Base-by-base conservation (phyloP, 2,329 filamentous ascomycete species). In the Metarhizium brunneum region DNA sequence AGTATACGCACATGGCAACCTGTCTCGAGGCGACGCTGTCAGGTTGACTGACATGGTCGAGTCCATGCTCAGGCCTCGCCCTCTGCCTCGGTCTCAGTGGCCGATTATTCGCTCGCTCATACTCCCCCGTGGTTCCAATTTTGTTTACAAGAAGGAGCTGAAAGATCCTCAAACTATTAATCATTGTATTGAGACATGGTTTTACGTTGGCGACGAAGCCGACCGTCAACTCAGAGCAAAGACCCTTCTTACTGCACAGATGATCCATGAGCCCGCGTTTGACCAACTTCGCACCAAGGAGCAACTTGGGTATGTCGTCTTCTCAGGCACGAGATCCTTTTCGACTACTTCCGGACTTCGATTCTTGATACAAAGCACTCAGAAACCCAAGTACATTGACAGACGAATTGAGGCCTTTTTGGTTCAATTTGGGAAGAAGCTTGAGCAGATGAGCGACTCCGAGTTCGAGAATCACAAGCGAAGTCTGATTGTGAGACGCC, bases 231-330 rank as follows among this genome's bases (percentile, higher is more conserved):
- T 88, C 13, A 83, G 90, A 18, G 88, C 92, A 14, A 91, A 88
- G 69, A 80, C 89, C 0, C 77, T 95, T 47, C 78, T 99, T 6
- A 80, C 96, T 47, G 87, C 90, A 30, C 94, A 97, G 71, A 88
- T 99, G 73, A 85, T 90, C 0, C 88, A 95, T 56, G 94, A 99
- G 73, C 92, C 92, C 4, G 88, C 88, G 8, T 99, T 97, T 67
- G 90, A 99, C 71, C 91, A 95, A 69, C 79, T 99, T 7, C 84
- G 94, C 52, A 97, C 94, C 47, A 96, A 97, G 71, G 92, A 99
- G 70, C 92, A 99, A 72, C 85, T 99, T 6, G 94, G 94, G 13
- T 99, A 99, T 64, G 89, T 99, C 54, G 92, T 99, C 0, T 96
- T 92, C 71, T 92, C 88, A 51, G 89, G 90, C 32, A 78, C 84